Evolutionary conservation across 495 filamentous ascomycete species (phyloP), one percentile per base, ranked within the genome.

Genomic region (Penicillium roqueforti): DNA sequence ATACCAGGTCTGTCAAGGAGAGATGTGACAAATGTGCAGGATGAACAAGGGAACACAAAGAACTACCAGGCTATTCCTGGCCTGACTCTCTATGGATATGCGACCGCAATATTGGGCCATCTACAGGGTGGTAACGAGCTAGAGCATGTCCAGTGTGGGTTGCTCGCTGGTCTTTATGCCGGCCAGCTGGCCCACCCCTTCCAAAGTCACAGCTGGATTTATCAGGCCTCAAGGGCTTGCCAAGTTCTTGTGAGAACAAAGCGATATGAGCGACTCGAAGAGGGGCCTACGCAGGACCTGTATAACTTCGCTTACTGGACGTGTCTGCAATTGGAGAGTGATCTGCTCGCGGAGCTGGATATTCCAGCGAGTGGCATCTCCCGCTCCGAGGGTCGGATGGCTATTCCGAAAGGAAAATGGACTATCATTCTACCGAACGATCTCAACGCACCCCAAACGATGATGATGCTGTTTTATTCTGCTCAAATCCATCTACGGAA

Each of bases 21-120:
- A n/a, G 31, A 56, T 28, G 40, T 59, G 2, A 48, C 57, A 22
- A 22, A 48, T 18, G 31, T 36, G 10, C n/a, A 37, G 10, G 48
- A 62, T 38, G 43, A 50, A 10, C 53, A 37, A 20, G 59, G 69
- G 10, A 47, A 58, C 31, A 52, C 66, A 41, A 76, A 82, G 48
- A 96, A 98, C 63, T 68, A 92, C n/a, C 90, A 96, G 62, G 78
- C 86, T 6, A 87, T 97, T 54, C 92, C 93, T 1, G 93, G 93
- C 0, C 71, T 97, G 52, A 86, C 89, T 16, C 95, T 95, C 63
- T 97, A 91, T 69, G 87, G 85, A 13, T 83, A 88, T 57, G 93
- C 91, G 2, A 86, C 87, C 3, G 85, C 88, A 57, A 96, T 97
- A n/a, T 74, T 97, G 28, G 93, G 91, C 1, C 84, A 80, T 36